phyloP scores from a whole-genome alignment of 176 grass and related monocot genomes.

The Areca catechu region DNA sequence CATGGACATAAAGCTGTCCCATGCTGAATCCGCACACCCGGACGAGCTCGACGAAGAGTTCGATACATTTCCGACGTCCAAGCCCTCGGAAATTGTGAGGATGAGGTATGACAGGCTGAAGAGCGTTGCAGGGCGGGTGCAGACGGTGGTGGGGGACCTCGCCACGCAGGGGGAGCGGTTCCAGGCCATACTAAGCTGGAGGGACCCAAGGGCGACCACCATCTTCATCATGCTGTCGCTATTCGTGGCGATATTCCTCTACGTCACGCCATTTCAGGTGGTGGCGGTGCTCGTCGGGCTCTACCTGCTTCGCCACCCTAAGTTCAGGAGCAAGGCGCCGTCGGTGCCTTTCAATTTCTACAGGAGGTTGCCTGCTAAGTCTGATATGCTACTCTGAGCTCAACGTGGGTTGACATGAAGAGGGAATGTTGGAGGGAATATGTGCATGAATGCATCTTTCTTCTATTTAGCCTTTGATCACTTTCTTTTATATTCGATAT shows the following conservation, averaged over 20 bases:
- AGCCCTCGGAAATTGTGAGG: constrained; percentile 28
- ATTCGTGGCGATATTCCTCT: constrained; percentile 22
- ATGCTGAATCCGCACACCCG: constrained; percentile 37
- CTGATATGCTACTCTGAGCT: constrained; percentile 45
- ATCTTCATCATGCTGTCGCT: constrained; percentile 41
- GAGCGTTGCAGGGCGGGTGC: constrained; percentile 40
- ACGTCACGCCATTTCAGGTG: constrained; percentile 49
- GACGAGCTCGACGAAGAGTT: constrained; percentile 98
- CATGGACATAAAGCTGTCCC: constrained; percentile 57
- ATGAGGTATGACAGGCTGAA: constrained; percentile 73
- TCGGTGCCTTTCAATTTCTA: constrained; percentile 54
- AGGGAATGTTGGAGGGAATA: no score
- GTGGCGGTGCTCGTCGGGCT: constrained; percentile 31
- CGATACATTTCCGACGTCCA: constrained; percentile 57
- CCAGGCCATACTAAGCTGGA: constrained; percentile 50
- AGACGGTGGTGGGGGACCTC: constrained; percentile 55
- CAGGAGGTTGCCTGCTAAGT: constrained; percentile 51
- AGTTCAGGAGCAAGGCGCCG: constrained; percentile 54
- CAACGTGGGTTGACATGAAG: not conserved
- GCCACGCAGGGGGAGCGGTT: constrained; percentile 57
- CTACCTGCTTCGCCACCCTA: constrained; percentile 53
- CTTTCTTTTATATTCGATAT: no score
- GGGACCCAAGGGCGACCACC: constrained; percentile 33
- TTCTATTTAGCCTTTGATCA: no score
- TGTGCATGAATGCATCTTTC: no score